Base-by-base conservation (phyloP, 2,329 filamentous ascomycete species). In the Zasmidium citrigriseum region DNA sequence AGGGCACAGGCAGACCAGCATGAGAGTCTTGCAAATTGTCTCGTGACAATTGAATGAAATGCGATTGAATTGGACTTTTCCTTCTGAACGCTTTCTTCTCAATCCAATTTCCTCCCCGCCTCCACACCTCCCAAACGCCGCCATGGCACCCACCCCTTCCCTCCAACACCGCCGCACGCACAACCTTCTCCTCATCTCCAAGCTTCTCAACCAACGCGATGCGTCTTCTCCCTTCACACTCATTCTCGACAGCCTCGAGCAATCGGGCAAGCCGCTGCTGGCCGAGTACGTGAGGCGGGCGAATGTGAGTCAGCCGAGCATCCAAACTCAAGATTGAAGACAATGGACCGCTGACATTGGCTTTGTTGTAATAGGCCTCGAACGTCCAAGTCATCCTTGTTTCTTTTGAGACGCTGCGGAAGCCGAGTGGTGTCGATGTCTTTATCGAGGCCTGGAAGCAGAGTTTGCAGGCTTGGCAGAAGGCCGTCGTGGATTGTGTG, bases 201-300 rank as follows among this genome's bases (percentile, higher is more conserved):
- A 91, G 70, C 80, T 96, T 1, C 81, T 96, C 63, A 90, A 87
- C 70, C 80, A 91, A 56, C 84, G 91, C 62, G 89, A 95, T 73
- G 86, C 86, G 57, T 86, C 89, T 14, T 96, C 91, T 50, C 93
- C 93, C 2, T 86, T 98, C 69, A 97, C 93, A 0, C 79, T 98
- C 23, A 76, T 97, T 2, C 81, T 96, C 57, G 93, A 98, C 74
- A 90, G 83, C 29, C 80, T 97, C 25, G 91, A 96, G 76, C 92
- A 96, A 76, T 86, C 87, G 23, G 90, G 87, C 5, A 82, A 80
- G 25, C 87, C 87, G 0, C 76, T 96, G 3, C 64, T 93, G 1
- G 77, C 79, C 18, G 92, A 96, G 74, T 90, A 93, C 74, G 84
- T 90, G 54, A 79, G 82, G 48, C 83, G 93, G 67, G 91, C 89